Base-by-base conservation (phyloP, 352 stramenopile species). In the Globisporangium polare region DNA sequence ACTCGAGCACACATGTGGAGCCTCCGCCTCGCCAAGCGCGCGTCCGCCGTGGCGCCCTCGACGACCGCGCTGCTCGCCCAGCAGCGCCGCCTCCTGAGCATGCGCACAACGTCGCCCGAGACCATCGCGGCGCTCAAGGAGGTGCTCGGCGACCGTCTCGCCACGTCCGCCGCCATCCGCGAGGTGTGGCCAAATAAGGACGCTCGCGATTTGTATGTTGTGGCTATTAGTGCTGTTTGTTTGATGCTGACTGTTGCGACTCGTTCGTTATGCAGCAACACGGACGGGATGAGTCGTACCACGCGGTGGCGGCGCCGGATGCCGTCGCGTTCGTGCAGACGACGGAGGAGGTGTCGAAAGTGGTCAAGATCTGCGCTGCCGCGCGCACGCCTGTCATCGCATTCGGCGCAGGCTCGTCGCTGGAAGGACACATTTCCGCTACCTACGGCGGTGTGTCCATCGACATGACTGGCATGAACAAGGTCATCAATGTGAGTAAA, bases 401-500 rank as follows among this genome's bases (percentile, higher is more conserved):
- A 6, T 99, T 97, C 6, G 97, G 96, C 33, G 90, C 81, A 3
- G 74, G 86, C 0, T 88, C 86, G 37, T 97, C 86, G 22, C 73
- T 99, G 2, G 97, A 99, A 77, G 97, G 97, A 12, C 97, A 99
- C 72, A 94, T 98, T n/a, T 89, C 84, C 7, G 84, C 94, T 24
- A 77, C 92, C 6, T 60, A 90, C 43, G 92, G 93, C 26, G 93
- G 91, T 29, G 83, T 99, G 17, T 96, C 90, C 51, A 74, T 99
- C 35, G 90, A 99, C 63, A 74, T 98, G 65, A 89, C 72, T 26
- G 74, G 72, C 35, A 88, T 95, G 72, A 95, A 95, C 73, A 78
- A 76, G 18, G 80, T 95, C 33, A 20, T 93, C 8, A 63, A 49
- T 9, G 78, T 88, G 35, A 52, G 42, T 58, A 0, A 18, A n/a